Evolutionary conservation across 345 rosid genomes (phyloP).

Genomic region (Draba incana): DNA sequence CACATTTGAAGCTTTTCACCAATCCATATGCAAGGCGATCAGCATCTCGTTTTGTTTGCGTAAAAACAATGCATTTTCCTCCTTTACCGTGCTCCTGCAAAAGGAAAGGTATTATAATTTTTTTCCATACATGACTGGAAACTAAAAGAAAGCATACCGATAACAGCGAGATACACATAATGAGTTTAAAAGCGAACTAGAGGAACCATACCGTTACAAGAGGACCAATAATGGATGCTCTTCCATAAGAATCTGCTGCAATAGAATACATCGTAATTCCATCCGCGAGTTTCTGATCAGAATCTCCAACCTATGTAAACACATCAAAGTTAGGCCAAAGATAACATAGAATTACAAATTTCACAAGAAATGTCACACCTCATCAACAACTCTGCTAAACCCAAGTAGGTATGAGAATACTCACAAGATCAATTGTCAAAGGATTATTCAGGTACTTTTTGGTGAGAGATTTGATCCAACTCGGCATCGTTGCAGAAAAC

Average conservation of each 20-base stretch:
- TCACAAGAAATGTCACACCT: background rate
- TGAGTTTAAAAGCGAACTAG: slow-evolving; percentile 1
- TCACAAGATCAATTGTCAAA: slow-evolving; percentile 89
- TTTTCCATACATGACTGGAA: background rate
- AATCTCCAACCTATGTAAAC: slow-evolving; percentile 83
- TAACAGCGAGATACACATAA: background rate
- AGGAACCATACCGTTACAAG: slow-evolving; percentile 68
- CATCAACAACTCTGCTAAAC: slow-evolving; percentile 16
- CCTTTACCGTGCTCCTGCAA: slow-evolving; percentile 54
- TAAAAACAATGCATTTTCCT: slow-evolving; percentile 94
- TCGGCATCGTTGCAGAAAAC: slow-evolving; percentile 98
- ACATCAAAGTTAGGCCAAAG: slow-evolving; percentile 18
- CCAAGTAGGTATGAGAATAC: slow-evolving; percentile 31
- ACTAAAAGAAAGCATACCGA: background rate
- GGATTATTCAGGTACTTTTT: slow-evolving; percentile 74
- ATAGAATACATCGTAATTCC: slow-evolving; percentile 86
- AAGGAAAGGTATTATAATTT: background rate
- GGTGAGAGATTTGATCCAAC: slow-evolving; percentile 77
- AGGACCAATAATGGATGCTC: slow-evolving; percentile 80
- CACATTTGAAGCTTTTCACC: slow-evolving; percentile 67
- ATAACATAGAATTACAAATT: background rate
- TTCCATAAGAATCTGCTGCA: slow-evolving; percentile 57
- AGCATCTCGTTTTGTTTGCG: slow-evolving; percentile 96
- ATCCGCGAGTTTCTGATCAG: slow-evolving; percentile 90
- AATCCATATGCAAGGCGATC: slow-evolving; percentile 83